A percentile compares a stretch with the other conserved stretches of the same genome.
These are phyloP conservation scores for Trichoderma sp. DNA, from an alignment of 2,329 filamentous ascomycete species.

Conservation along the genomic window DNA sequence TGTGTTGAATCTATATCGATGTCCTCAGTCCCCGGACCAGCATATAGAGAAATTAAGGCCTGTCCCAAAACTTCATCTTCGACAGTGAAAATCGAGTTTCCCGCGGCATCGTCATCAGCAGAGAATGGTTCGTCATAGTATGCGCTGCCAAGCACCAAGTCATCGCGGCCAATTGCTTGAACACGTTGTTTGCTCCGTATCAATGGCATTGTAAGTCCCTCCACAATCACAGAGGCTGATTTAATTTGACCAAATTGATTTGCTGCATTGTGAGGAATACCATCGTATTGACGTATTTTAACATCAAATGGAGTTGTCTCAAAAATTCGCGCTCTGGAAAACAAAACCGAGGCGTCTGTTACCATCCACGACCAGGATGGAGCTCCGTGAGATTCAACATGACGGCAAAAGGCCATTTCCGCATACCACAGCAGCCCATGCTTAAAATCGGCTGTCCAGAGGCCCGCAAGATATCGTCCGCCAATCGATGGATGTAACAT, in stretches of 20 bases:
- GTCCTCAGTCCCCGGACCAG: not conserved
- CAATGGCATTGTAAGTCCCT: not conserved
- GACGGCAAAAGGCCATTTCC: not conserved
- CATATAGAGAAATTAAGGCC: not conserved
- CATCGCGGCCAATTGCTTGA: not conserved
- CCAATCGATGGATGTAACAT: not conserved
- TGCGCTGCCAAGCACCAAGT: not conserved
- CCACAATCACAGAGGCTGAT: not conserved
- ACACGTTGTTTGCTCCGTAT: not conserved
- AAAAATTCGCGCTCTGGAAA: not conserved
- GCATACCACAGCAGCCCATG: conserved; percentile 1
- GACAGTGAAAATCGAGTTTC: not conserved
- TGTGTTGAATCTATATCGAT: not conserved
- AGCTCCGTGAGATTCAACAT: not conserved
- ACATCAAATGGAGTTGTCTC: not conserved
- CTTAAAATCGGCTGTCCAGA: conserved; percentile 7
- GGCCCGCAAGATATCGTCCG: conserved; percentile 1
- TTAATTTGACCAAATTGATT: not conserved
- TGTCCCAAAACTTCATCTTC: not conserved
- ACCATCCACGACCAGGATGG: conserved; percentile 17
- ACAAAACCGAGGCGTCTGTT: not conserved
- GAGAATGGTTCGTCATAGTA: not conserved
- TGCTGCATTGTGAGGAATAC: not conserved
- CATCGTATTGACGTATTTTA: not conserved
- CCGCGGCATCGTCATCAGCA: not conserved